Evolutionary conservation across 2,329 filamentous ascomycete species (phyloP), one percentile per base, ranked within the genome.

Genomic region (Tolypocladium sp.): DNA sequence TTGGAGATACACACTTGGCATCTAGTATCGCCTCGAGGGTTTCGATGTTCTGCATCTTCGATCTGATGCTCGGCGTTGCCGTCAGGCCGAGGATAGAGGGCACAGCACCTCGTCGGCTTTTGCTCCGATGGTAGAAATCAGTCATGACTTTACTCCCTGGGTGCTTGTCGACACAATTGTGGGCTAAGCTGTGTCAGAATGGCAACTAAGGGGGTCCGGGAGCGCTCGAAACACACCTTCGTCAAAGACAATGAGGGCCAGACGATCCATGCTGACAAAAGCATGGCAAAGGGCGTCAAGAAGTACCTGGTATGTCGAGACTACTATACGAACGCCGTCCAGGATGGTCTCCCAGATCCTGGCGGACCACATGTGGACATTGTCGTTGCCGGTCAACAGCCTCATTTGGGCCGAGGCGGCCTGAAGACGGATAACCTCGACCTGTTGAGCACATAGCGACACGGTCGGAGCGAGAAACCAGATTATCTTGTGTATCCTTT

Each of bases 1-100:
- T 87, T 0, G 92, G 92, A 1, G 87, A 87, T 61, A 80, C 82
- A 63, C 87, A 89, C 38, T 83, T 76, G 1, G 90, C 83, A 68
- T 92, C 81, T 51, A 96, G 75, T 46, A 88, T 90, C 3, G 70
- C 63, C 69, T 96, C 91, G 8, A 96, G 80, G 5, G 71, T 69
- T 70, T 82, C 74, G 17, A 93, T 76, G 41, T 80, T 80, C 1
- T 76, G 72, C 1, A 79, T 69, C 20, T 80, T 80, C 1, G 81
- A 83, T 58, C 78, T 83, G 63, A 88, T 84, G 4, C 90, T 81
- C 0, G 91, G 91, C 62, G 89, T 95, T 1, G 92, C 92, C 8
- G 88, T 92, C 30, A 96, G 77, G 0, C 91, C 92, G 6, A 96
- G 76, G 35, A 96, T 87, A 25, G 79, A 77, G 0, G 92, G 92